Evolutionary conservation across 176 grass and related monocot species (phyloP).

Genomic region (Leersia perrieri): DNA sequence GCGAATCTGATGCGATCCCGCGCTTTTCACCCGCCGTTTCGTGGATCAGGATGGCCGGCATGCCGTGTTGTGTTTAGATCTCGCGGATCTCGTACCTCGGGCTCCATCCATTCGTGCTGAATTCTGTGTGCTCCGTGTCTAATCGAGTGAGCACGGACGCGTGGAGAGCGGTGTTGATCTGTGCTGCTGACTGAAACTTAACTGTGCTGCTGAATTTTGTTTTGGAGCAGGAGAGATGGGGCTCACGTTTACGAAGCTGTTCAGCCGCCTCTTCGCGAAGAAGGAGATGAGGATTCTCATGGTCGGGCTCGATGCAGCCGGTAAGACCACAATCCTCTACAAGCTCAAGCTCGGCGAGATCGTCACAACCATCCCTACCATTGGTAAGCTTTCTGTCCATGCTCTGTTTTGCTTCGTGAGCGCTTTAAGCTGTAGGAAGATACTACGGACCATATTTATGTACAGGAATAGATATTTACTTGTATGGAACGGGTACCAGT

Average conservation of each 20-base stretch:
- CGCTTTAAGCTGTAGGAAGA: background rate
- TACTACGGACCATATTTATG: background rate
- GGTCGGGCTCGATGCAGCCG: slow-evolving; percentile 81
- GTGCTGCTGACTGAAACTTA: background rate
- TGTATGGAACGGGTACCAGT: background rate
- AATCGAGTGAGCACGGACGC: background rate
- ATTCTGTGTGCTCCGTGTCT: background rate
- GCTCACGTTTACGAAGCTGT: slow-evolving; percentile 76
- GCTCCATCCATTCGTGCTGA: background rate
- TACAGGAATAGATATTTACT: background rate
- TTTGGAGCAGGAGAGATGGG: slow-evolving; percentile 54
- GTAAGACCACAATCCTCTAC: slow-evolving; percentile 94
- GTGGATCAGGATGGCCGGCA: background rate
- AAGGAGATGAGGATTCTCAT: slow-evolving; percentile 95
- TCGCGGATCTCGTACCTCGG: slow-evolving; percentile 5
- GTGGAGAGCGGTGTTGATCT: slow-evolving; percentile 7
- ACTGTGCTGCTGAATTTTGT: background rate
- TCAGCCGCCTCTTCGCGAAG: slow-evolving; percentile 84
- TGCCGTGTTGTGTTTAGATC: background rate
- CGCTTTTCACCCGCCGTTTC: background rate
- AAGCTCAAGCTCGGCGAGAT: slow-evolving; percentile 93
- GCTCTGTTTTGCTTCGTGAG: background rate
- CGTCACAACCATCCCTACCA: slow-evolving; percentile 87
- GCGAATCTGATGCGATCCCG: slow-evolving; percentile 31
- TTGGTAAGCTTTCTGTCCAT: slow-evolving; percentile 47